A percentile compares a stretch with the other conserved stretches of the same genome.
These are phyloP conservation scores for Gracilaria gracilis DNA, from an alignment of 23 red algal species.

Conservation along the genomic window DNA sequence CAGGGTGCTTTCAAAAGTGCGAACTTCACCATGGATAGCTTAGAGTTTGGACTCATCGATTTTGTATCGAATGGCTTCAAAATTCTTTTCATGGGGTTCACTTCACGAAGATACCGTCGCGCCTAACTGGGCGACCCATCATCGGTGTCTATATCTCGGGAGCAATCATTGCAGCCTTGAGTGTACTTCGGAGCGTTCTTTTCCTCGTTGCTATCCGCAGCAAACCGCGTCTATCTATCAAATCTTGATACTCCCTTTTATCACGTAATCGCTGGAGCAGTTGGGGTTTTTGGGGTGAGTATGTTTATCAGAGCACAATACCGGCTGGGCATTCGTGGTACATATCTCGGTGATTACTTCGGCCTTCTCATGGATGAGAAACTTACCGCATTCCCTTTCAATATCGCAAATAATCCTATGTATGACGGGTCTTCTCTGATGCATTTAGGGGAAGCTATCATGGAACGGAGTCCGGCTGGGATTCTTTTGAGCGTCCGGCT, in stretches of 20 bases:
- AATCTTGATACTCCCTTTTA: conserved; percentile 40
- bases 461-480: conserved; percentile 70
- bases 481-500: conserved; percentile 82
- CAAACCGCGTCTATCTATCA: conserved; percentile 16
- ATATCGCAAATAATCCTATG: conserved; percentile 80
- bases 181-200: conserved; percentile 74
- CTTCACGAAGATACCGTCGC: conserved; percentile 65
- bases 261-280: conserved; percentile 32
- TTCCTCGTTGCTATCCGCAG: conserved; percentile 77
- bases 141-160: conserved; percentile 82
- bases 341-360: conserved; percentile 98
- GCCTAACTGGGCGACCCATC: conserved; percentile 44
- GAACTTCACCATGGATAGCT: not conserved
- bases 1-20: not conserved
- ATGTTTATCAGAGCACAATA: conserved; percentile 71
- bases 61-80: not conserved
- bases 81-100: conserved; percentile 53
- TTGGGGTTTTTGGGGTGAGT: conserved; percentile 14
- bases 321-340: conserved; percentile 87
- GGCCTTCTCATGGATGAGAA: conserved; percentile 79
- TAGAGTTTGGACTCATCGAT: not conserved
- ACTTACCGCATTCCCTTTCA: conserved; percentile 93
- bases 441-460: conserved; percentile 79
- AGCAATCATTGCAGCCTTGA: conserved; percentile 77
- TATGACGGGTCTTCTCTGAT: conserved; percentile 90